Evolutionary conservation across 2,329 filamentous ascomycete genomes (phyloP).

Genomic region (Hymenoscyphus albidus): DNA sequence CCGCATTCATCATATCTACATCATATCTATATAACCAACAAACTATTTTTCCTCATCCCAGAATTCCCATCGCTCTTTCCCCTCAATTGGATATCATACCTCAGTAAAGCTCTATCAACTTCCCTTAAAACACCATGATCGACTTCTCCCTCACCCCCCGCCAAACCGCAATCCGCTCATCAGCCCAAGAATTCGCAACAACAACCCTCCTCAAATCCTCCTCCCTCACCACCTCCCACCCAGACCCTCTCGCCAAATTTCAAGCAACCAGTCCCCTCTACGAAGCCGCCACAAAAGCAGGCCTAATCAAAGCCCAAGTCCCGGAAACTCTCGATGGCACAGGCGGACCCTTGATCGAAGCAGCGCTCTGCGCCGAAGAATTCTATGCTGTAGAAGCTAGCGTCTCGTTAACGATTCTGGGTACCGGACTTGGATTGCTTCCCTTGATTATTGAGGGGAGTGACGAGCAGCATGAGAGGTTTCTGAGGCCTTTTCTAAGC

Average conservation of each 20-base stretch:
- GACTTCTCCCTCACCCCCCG: constrained; percentile 31
- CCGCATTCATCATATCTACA: neutral
- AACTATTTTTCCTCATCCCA: neutral
- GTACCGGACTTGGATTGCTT: constrained; percentile 48
- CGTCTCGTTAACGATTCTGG: constrained; percentile 46
- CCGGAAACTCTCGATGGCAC: constrained; percentile 42
- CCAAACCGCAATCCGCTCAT: constrained; percentile 24
- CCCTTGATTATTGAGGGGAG: constrained; percentile 45
- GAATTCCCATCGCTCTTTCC: neutral
- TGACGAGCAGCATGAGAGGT: constrained; percentile 37
- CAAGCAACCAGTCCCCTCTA: constrained; percentile 45
- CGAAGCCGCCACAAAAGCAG: constrained; percentile 38
- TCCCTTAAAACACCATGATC: constrained; percentile 12
- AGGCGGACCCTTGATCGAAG: constrained; percentile 43
- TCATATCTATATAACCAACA: neutral
- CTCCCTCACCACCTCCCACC: neutral
- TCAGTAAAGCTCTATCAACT: neutral
- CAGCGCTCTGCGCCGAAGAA: constrained; percentile 49
- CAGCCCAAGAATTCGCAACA: constrained; percentile 27
- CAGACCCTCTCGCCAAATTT: constrained; percentile 37
- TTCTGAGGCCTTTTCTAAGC: constrained; percentile 44
- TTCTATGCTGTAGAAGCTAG: constrained; percentile 48
- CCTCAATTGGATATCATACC: neutral
- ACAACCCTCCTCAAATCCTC: constrained; percentile 10
- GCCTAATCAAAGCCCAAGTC: constrained; percentile 46